Evolutionary conservation across 2,329 filamentous ascomycete species (phyloP).

Genomic region (Rhynchosporium agropyri): DNA sequence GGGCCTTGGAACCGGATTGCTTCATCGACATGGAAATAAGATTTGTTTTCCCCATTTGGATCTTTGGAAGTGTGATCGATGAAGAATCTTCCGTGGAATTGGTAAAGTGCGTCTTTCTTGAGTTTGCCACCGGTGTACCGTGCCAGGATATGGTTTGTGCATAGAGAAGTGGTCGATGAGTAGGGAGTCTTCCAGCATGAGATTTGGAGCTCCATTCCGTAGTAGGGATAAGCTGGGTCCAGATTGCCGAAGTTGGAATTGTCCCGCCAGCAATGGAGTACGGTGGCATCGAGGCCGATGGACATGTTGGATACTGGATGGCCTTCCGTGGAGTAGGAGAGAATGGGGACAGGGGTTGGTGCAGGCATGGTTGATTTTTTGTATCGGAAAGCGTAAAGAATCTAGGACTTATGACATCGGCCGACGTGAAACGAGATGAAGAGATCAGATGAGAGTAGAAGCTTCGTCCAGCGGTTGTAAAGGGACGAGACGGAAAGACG

Average conservation of each 20-base stretch:
- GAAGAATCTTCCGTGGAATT: conserved; percentile 29
- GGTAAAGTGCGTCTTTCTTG: conserved; percentile 31
- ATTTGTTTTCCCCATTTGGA: conserved; percentile 14
- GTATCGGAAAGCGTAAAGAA: neutral
- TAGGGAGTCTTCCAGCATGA: conserved; percentile 21
- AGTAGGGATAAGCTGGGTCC: conserved; percentile 27
- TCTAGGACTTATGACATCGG: neutral
- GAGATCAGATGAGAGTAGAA: conserved; percentile 7
- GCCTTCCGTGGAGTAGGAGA: conserved; percentile 15
- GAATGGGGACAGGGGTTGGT: conserved; percentile 22
- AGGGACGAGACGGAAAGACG: conserved; percentile 8
- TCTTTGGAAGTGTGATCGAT: conserved; percentile 23
- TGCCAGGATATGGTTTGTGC: conserved; percentile 25
- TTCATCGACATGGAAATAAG: conserved; percentile 30
- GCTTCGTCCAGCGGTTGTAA: neutral
- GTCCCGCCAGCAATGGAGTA: conserved; percentile 30
- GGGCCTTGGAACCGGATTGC: conserved; percentile 31
- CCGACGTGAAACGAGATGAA: conserved; percentile 1
- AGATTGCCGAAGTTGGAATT: conserved; percentile 26
- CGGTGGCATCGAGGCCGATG: conserved; percentile 28
- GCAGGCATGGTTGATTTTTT: conserved; percentile 21
- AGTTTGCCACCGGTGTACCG: conserved; percentile 28
- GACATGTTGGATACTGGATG: conserved; percentile 29
- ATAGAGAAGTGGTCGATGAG: neutral
- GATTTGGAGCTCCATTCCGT: conserved; percentile 29